Evolutionary conservation across 2,329 filamentous ascomycete genomes (phyloP).

Genomic region (Botryosphaeria agaves): DNA sequence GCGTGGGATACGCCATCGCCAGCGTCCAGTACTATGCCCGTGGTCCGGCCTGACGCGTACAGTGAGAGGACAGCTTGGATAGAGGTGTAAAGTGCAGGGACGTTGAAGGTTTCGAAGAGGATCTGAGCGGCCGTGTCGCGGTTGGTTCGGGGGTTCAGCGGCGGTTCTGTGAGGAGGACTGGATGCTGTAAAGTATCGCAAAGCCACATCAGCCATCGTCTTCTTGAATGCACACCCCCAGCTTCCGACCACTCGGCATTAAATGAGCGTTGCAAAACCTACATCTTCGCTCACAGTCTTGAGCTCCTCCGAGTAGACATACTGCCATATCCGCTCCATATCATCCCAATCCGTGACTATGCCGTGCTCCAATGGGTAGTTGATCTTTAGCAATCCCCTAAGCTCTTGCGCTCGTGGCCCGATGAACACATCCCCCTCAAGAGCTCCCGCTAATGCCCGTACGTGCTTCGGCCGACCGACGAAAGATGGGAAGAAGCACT

Average conservation of each 20-base stretch:
- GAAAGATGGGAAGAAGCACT: slow-evolving; percentile 95
- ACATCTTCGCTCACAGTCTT: slow-evolving; percentile 97
- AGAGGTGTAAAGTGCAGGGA: slow-evolving; percentile 87
- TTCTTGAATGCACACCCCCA: background rate
- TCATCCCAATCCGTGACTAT: slow-evolving; percentile 99
- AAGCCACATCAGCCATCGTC: slow-evolving; percentile 2
- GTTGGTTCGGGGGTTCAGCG: slow-evolving; percentile 87
- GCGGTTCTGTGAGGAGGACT: slow-evolving; percentile 88
- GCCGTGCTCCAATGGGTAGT: slow-evolving; percentile 89
- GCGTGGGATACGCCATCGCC: slow-evolving; percentile 95
- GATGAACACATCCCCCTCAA: slow-evolving; percentile 96
- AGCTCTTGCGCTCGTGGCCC: slow-evolving; percentile 82
- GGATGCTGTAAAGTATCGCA: slow-evolving; percentile 46
- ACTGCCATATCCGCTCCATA: slow-evolving; percentile 99
- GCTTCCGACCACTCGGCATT: background rate
- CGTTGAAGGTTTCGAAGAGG: slow-evolving; percentile 97
- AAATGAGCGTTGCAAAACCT: slow-evolving; percentile 14
- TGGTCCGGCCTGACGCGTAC: slow-evolving; percentile 90
- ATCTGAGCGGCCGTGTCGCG: slow-evolving; percentile 94
- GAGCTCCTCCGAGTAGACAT: slow-evolving; percentile 87
- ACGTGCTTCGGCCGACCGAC: slow-evolving; percentile 92
- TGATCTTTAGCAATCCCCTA: slow-evolving; percentile 84
- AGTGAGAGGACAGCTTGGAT: slow-evolving; percentile 93
- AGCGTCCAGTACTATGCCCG: slow-evolving; percentile 85
- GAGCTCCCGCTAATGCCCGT: slow-evolving; percentile 82